A percentile compares a stretch with the other conserved stretches of the same genome.
These are phyloP conservation scores for Trichocladium antarcticum DNA, from an alignment of 495 filamentous ascomycete genomes.

Conservation along the genomic window DNA sequence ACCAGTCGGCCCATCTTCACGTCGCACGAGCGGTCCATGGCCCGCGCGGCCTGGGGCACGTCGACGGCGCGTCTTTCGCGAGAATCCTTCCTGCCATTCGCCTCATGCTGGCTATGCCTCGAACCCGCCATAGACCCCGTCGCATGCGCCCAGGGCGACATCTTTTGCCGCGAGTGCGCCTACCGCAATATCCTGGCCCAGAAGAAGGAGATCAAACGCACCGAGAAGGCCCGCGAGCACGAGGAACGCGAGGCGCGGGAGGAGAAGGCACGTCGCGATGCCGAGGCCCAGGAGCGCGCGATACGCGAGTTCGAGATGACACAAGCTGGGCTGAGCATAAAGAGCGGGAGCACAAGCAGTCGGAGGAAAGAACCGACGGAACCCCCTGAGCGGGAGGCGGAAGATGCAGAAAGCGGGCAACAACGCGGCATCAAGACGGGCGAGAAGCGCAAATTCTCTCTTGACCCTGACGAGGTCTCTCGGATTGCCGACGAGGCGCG, in stretches of 20 bases:
- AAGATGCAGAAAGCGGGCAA: neutral
- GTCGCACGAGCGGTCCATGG: constrained; percentile 72
- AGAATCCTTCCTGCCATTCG: constrained; percentile 90
- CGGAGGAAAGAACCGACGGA: constrained; percentile 20
- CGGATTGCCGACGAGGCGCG: constrained; percentile 59
- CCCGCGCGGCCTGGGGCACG: constrained; percentile 69
- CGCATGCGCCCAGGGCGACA: constrained; percentile 60
- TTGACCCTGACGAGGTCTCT: constrained; percentile 70
- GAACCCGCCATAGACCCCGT: constrained; percentile 76
- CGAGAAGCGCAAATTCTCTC: constrained; percentile 67
- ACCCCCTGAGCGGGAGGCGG: neutral
- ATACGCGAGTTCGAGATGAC: constrained; percentile 53
- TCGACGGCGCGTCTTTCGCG: constrained; percentile 77
- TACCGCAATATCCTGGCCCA: constrained; percentile 83
- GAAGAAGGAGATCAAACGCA: constrained; percentile 81
- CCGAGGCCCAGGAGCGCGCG: constrained; percentile 47
- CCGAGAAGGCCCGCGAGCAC: constrained; percentile 55
- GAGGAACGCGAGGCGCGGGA: constrained; percentile 46
- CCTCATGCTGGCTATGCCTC: constrained; percentile 79
- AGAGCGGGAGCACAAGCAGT: constrained; percentile 28
- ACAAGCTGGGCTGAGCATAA: constrained; percentile 58
- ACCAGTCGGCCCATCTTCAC: constrained; percentile 95
- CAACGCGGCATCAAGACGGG: constrained; percentile 37
- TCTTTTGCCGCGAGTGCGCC: constrained; percentile 96
- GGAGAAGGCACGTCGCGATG: constrained; percentile 40